These are phyloP conservation scores for Pezicula neosporulosa DNA, from an alignment of 2,329 filamentous ascomycete genomes.

Conservation along the genomic window DNA sequence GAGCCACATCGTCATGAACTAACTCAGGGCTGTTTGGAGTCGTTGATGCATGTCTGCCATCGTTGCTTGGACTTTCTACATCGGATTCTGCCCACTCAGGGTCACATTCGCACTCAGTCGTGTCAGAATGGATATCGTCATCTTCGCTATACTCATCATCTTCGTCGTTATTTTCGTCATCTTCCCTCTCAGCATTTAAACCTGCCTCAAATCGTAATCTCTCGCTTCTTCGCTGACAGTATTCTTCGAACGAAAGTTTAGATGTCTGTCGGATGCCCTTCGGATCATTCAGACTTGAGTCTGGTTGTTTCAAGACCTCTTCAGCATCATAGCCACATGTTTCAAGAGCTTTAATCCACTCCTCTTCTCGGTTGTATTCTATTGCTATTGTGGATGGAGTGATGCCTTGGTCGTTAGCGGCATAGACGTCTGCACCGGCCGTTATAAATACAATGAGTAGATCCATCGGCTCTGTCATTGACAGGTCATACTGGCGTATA, in stretches of 20 bases:
- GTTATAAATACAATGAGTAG: constrained; percentile 12
- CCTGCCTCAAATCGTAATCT: neutral
- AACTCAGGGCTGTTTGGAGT: too few relatives aligned
- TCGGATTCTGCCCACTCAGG: too few relatives aligned
- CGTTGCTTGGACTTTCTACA: too few relatives aligned
- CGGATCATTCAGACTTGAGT: neutral
- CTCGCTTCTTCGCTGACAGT: constrained; percentile 5
- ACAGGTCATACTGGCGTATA: neutral
- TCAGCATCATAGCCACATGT: constrained; percentile 9
- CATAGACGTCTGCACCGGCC: constrained; percentile 14
- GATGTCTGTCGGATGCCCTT: constrained; percentile 3
- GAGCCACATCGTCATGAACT: too few relatives aligned
- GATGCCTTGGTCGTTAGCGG: constrained; percentile 6
- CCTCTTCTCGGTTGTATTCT: constrained; percentile 2
- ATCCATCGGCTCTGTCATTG: constrained; percentile 6
- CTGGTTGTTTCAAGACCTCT: constrained; percentile 2
- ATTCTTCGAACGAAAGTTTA: constrained; percentile 9
- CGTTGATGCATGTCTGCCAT: too few relatives aligned
- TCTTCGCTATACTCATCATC: too few relatives aligned
- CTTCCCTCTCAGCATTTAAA: too few relatives aligned
- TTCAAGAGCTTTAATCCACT: constrained; percentile 15
- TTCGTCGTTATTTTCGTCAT: too few relatives aligned
- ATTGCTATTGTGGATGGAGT: constrained; percentile 8
- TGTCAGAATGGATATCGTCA: too few relatives aligned
- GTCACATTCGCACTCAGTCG: too few relatives aligned